Conservation (phyloP, 2,329 filamentous ascomycete species). For the Paraconiothyrium brasiliense region DNA sequence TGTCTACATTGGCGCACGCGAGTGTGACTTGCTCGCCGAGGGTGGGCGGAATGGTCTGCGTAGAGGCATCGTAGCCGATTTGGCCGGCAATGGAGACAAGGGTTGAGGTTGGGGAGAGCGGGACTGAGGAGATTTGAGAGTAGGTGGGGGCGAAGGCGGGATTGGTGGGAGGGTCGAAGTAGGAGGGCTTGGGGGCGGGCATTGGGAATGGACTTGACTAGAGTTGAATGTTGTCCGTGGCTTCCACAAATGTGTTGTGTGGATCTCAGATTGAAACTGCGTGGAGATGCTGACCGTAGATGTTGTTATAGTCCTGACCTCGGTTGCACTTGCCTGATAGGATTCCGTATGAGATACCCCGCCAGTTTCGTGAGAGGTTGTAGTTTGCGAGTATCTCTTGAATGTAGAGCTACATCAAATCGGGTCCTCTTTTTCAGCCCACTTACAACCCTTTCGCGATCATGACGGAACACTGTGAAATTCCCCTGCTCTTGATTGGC, state of each 20-base stretch:
- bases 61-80: conserved; percentile 16
- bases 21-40: conserved; percentile 19
- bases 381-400: background rate
- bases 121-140: conserved; percentile 20
- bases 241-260: background rate
- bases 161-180: conserved; percentile 14
- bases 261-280: background rate
- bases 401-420: background rate
- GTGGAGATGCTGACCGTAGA: background rate
- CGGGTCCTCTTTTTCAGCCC: no score
- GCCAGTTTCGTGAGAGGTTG: background rate
- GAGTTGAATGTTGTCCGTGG: background rate
- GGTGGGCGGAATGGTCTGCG: conserved; percentile 8
- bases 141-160: conserved; percentile 15
- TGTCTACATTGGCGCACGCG: conserved; percentile 20
- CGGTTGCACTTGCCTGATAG: background rate
- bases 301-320: background rate
- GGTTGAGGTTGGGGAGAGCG: conserved; percentile 10
- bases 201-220: background rate
- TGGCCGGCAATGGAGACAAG: conserved; percentile 22
- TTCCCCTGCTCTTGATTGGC: no score
- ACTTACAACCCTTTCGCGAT: no score
- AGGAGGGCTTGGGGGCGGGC: background rate
- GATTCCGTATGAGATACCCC: background rate
- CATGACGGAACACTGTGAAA: no score